Percentiles rank a stretch among this genome's conserved stretches.
Evolutionary conservation across 768 basidiomycete genomes (phyloP).

Genomic region (Russula emetica): DNA sequence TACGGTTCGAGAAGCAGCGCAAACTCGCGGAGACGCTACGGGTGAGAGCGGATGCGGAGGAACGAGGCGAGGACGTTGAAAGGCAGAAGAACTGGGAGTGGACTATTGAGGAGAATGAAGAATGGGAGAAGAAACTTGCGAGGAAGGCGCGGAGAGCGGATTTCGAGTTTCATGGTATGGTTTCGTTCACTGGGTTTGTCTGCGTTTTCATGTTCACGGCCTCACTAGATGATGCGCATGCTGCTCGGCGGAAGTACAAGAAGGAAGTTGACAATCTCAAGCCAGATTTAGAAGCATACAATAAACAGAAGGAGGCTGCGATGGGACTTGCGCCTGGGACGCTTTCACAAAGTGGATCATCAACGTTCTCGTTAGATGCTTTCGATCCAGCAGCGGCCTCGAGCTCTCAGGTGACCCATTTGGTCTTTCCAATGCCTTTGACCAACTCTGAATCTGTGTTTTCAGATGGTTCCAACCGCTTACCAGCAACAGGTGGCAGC

Average conservation of each 20-base stretch:
- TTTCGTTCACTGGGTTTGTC: conserved; percentile 18
- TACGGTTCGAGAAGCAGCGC: conserved; percentile 82
- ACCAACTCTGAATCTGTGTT: background rate
- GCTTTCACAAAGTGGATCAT: conserved; percentile 43
- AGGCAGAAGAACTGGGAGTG: conserved; percentile 92
- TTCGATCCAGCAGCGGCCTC: conserved; percentile 52
- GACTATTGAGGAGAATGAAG: conserved; percentile 91
- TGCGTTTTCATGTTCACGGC: background rate
- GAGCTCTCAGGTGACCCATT: conserved; percentile 37
- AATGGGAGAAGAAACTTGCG: conserved; percentile 89
- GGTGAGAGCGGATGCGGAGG: conserved; percentile 82
- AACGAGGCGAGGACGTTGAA: conserved; percentile 88
- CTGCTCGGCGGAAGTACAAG: conserved; percentile 86
- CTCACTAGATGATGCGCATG: conserved; percentile 76
- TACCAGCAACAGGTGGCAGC: conserved; percentile 64
- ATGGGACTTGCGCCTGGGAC: conserved; percentile 71
- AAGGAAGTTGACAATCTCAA: conserved; percentile 86
- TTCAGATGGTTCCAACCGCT: conserved; percentile 49
- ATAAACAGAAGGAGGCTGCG: conserved; percentile 82
- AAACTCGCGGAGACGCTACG: conserved; percentile 86
- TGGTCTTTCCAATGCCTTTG: background rate
- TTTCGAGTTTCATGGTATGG: conserved; percentile 86
- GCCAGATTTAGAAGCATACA: conserved; percentile 83
- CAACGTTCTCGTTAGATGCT: conserved; percentile 41
- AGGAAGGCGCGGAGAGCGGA: conserved; percentile 81